phyloP scores from a whole-genome alignment of 1,284 basidiomycete genomes.

The Ganoderma resinaceum region DNA sequence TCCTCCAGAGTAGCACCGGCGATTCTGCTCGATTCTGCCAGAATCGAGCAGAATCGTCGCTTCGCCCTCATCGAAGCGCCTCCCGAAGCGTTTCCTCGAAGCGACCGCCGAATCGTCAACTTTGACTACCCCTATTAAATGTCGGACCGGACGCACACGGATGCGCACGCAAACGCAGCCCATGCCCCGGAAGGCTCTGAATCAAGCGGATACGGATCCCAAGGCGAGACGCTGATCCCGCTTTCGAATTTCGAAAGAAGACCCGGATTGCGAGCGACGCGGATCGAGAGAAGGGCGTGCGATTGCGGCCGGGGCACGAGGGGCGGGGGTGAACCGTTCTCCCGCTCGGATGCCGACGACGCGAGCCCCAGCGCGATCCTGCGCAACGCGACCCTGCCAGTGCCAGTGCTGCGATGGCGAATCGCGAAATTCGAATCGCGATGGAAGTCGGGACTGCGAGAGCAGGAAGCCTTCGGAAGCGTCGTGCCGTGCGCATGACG shows the following conservation, averaged over 20 bases:
- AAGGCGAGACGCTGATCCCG: background rate
- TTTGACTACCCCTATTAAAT: too few relatives aligned
- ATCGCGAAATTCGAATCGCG: background rate
- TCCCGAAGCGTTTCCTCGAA: too few relatives aligned
- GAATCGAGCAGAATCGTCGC: too few relatives aligned
- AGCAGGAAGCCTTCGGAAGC: background rate
- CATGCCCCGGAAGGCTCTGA: background rate
- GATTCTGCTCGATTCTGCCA: too few relatives aligned
- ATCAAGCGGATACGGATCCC: background rate
- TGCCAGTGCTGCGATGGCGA: background rate
- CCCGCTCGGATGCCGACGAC: background rate
- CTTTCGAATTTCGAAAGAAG: background rate
- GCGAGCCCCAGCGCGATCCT: background rate
- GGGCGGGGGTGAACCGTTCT: constrained; percentile 3
- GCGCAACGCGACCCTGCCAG: background rate
- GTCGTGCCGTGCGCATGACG: background rate
- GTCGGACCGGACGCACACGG: background rate
- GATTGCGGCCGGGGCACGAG: constrained; percentile 2
- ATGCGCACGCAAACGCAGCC: background rate
- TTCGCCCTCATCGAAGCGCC: too few relatives aligned
- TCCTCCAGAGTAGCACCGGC: too few relatives aligned
- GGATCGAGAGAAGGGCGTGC: constrained; percentile 1
- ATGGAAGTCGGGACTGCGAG: background rate
- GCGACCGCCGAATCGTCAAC: too few relatives aligned
- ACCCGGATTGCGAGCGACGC: background rate